Base-by-base conservation (phyloP, 73 alveolate genomes). In the Breviolum minutum region DNA sequence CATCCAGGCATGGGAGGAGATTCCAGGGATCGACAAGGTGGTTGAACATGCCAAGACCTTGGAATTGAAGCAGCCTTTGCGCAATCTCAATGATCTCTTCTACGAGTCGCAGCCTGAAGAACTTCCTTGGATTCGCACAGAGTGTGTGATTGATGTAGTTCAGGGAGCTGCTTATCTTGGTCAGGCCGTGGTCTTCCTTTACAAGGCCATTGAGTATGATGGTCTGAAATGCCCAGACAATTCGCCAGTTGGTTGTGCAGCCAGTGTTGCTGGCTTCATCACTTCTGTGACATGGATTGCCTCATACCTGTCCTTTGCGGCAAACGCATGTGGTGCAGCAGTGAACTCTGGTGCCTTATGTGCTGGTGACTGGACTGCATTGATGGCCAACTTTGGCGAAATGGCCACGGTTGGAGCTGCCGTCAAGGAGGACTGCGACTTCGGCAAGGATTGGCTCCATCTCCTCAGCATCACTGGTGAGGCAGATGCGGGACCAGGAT, bases 21-120 rank as follows among this genome's bases (percentile, higher is more conserved):
- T 87, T 24, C 95, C 95, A 16, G 95, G 95, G 40, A 87, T 87
- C 16, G 95, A 87, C 82, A 87, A 64, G 95, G 83, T 87, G 63
- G 40, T 87, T 30, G 68, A 64, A 68, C 71, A 87, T 29, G 95
- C 95, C 32, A 30, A 87, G 83, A 63, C 30, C 63, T 86, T 86
- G 94, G 71, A 61, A 69, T 19, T 54, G 80, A 29, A 86, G 79
- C 76, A 86, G 77, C 94, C 94, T 27, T 63, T 86, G 80, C 94
- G 94, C 62, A 86, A 86, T 20, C 94, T 86, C 61, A 40, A 40
- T 40, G 54, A 40, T 40, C 54, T 40, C 54, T 40, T 40, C 54
- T 40, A 40, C 54, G 54, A 40, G 54, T 40, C 54, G 5, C 54
- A 40, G 3, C 54, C 54, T 40, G 54, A 40, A 40, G 54, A 40